Conservation (phyloP, 2,329 filamentous ascomycete species). For the Drechslera avenae region DNA sequence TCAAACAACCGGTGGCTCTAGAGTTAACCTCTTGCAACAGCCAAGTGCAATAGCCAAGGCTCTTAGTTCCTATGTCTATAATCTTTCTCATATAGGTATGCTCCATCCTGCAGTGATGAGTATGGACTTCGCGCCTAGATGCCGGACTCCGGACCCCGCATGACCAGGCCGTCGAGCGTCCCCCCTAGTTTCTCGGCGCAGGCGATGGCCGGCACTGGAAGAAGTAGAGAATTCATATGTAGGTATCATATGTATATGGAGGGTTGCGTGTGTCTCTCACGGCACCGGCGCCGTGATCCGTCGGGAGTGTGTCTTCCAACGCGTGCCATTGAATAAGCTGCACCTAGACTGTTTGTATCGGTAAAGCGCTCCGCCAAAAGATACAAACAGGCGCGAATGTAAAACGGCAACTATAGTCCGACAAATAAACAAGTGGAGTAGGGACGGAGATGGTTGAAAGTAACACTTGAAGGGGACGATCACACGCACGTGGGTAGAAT, state of each 20-base stretch:
- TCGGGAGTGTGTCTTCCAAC: not conserved
- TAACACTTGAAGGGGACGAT: conserved; percentile 6
- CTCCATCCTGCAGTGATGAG: conserved; percentile 3
- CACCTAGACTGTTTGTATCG: not conserved
- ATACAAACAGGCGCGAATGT: not conserved
- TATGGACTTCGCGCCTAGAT: conserved; percentile 9
- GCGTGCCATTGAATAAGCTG: not conserved
- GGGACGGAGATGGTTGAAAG: conserved; percentile 1
- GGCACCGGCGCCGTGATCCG: conserved; percentile 1
- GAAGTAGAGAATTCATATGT: not conserved
- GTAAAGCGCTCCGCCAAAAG: not conserved
- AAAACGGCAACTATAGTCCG: not conserved
- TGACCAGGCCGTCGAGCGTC: not conserved
- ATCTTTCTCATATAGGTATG: conserved; percentile 2
- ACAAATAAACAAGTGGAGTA: not conserved
- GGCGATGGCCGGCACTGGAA: conserved; percentile 2
- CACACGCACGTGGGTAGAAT: conserved; percentile 15
- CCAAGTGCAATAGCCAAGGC: too few relatives aligned
- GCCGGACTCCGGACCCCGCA: conserved; percentile 9
- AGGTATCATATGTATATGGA: conserved; percentile 5
- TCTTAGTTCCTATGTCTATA: not conserved
- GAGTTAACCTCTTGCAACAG: not conserved
- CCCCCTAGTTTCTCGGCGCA: conserved; percentile 2
- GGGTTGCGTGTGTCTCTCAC: conserved; percentile 8
- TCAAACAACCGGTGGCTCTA: conserved; percentile 15